A percentile compares a stretch with the other conserved stretches of the same genome.
Evolutionary conservation across 2,329 filamentous ascomycete genomes (phyloP).

Genomic region (Phialophora verrucosa): DNA sequence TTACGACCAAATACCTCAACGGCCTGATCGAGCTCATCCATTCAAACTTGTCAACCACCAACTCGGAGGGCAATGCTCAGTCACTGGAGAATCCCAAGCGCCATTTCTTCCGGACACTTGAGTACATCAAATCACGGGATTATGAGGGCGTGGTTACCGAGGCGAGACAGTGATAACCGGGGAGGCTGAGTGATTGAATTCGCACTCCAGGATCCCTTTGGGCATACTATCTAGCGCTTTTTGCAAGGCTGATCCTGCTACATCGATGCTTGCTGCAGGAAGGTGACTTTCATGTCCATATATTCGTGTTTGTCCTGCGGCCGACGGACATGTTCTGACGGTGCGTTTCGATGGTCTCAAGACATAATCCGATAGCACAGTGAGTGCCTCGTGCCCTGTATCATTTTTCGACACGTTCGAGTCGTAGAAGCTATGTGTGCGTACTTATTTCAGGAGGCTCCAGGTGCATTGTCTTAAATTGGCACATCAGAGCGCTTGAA

Average conservation of each 20-base stretch:
- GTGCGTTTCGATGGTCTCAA: neutral
- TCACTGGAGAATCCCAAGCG: slow-evolving; percentile 87
- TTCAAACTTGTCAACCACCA: slow-evolving; percentile 78
- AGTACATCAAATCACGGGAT: slow-evolving; percentile 88
- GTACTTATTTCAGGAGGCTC: too few relatives aligned
- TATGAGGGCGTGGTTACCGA: slow-evolving; percentile 89
- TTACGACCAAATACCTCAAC: slow-evolving; percentile 97
- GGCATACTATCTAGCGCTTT: neutral
- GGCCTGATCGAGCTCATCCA: slow-evolving; percentile 98
- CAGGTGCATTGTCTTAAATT: too few relatives aligned
- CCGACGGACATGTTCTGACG: neutral
- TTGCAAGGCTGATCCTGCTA: neutral
- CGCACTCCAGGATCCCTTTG: neutral
- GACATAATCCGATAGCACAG: neutral
- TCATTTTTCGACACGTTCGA: too few relatives aligned
- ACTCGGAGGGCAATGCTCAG: slow-evolving; percentile 42
- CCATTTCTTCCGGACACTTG: slow-evolving; percentile 92
- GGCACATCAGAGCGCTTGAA: too few relatives aligned
- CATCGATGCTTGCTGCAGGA: neutral
- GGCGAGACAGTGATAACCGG: slow-evolving; percentile 48
- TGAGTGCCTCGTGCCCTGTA: neutral
- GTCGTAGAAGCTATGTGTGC: too few relatives aligned
- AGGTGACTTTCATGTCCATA: neutral
- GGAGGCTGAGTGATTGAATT: neutral
- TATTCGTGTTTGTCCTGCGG: neutral